Base-by-base conservation (phyloP, 495 filamentous ascomycete genomes). In the Aspergillus ostianus region DNA sequence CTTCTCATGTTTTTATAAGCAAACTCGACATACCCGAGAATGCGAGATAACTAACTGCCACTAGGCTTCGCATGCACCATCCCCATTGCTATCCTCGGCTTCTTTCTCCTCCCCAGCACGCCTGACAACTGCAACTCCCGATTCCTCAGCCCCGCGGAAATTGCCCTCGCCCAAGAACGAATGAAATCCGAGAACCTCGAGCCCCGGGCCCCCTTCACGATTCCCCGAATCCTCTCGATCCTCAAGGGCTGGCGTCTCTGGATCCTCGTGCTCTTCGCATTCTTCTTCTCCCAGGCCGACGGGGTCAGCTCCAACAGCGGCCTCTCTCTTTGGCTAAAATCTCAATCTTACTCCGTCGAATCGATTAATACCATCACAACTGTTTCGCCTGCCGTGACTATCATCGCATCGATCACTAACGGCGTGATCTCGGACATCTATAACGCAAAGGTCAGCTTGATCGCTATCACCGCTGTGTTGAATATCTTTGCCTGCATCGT, bases 391-490 rank as follows among this genome's bases (percentile, higher is more conserved):
- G 69, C 74, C 1, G 69, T 78, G 27, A 70, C 73, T 18, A 76
- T 79, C 32, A 67, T 78, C 20, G 74, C 77, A 18, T 77, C 71
- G 6, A 51, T 80, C 12, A 56, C 70, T 17, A 70, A 73, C 51
- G 73, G 69, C 48, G 77, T 79, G 21, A 46, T 80, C 2, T 80
- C 79, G 8, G 80, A 83, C 57, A 64, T 69, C 2, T 70, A 77
- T 7, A 67, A 73, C 19, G 71, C 68, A 10, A 72, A 77, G 21
- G 70, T 75, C 3, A 61, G 67, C 27, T 65, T 80, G 50, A 77
- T 77, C 51, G 77, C 69, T 2, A 62, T 71, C n/a, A 65, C 73
- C 4, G 72, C 77, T 7, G 61, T 76, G 45, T 60, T 76, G 36
- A 71, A 73, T 32, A 66, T 67, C 23, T 72, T 74, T 47, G 65